Conservation (phyloP, 139 green algal genomes). For the Coelastrella sp. region DNA sequence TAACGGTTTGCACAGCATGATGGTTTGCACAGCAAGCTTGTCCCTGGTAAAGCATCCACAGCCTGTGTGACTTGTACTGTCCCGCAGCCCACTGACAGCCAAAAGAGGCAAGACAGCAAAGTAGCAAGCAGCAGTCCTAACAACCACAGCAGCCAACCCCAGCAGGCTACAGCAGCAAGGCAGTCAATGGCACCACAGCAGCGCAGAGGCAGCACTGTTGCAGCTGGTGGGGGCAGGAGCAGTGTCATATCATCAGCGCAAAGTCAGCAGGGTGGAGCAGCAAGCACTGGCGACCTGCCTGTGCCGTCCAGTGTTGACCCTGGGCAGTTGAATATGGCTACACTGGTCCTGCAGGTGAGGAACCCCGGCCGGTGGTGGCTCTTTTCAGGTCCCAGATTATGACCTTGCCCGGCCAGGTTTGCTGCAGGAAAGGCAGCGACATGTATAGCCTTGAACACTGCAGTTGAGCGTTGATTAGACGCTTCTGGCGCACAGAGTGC, state of each 20-base stretch:
- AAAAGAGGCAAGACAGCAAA: background rate
- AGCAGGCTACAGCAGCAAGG: background rate
- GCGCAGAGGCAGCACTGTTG: background rate
- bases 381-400: too few relatives aligned
- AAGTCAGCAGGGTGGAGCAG: too few relatives aligned
- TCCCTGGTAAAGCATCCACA: too few relatives aligned
- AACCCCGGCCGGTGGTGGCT: too few relatives aligned
- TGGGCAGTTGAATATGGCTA: slow-evolving; percentile 5
- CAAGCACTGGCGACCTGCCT: background rate
- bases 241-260: background rate
- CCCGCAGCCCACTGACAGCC: slow-evolving; percentile 19
- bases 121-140: background rate
- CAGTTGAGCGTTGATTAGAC: too few relatives aligned
- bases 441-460: too few relatives aligned
- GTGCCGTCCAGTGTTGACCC: background rate
- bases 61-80: background rate
- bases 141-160: background rate
- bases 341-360: background rate
- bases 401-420: too few relatives aligned
- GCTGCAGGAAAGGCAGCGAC: too few relatives aligned
- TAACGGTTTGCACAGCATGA: too few relatives aligned
- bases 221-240: background rate
- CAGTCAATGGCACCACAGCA: background rate
- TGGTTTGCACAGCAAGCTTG: too few relatives aligned
- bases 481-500: too few relatives aligned